Base-by-base conservation (phyloP, 2,329 filamentous ascomycete species). In the Bertia moriformis region DNA sequence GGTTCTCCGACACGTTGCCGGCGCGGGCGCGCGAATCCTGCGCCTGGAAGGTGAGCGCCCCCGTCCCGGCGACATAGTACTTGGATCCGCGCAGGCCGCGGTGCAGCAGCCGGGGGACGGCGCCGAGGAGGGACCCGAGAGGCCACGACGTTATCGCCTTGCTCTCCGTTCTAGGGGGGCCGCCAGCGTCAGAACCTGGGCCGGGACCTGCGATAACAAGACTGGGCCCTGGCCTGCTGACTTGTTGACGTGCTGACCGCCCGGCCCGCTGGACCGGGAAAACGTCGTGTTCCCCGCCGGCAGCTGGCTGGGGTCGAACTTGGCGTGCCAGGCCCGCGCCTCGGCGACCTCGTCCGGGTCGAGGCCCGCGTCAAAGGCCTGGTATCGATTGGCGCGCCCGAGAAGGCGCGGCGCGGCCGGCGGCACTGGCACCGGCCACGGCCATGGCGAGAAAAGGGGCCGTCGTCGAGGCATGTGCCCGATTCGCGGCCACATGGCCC, bases 171-270 rank as follows among this genome's bases (percentile, higher is more conserved):
- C 71, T 76, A 46, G n/a, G n/a, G n/a, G n/a, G n/a, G n/a, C 13
- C 14, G 7, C 2, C 33, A 14, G 17, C 15, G 32, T 10, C 10
- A 7, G 32, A 15, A 10, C 10, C 12, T 18, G 5, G 13, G 24
- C n/a, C n/a, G 15, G 4, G 12, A 22, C 17, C 20, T 48, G 43
- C 38, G 27, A 19, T 5, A 40, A 15, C 14, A 40, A 19, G 12
- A 17, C 5, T 4, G 19, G 4, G 36, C 19, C 38, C 20, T 10
- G 10, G 19, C 20, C 2, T 19, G 52, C 64, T 39, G 48, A 76
- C 72, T 76, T 77, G 49, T 77, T 77, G 20, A 76, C 71, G 48
- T 77, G 70, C 46, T 77, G 72, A 2, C 72, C 72, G 12, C 72
- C 72, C 2, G 72, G 71, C 0, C 72, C 72, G 46, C 70, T 74